Evolutionary conservation across 768 basidiomycete genomes (phyloP).

Genomic region (Boletus fagicola): DNA sequence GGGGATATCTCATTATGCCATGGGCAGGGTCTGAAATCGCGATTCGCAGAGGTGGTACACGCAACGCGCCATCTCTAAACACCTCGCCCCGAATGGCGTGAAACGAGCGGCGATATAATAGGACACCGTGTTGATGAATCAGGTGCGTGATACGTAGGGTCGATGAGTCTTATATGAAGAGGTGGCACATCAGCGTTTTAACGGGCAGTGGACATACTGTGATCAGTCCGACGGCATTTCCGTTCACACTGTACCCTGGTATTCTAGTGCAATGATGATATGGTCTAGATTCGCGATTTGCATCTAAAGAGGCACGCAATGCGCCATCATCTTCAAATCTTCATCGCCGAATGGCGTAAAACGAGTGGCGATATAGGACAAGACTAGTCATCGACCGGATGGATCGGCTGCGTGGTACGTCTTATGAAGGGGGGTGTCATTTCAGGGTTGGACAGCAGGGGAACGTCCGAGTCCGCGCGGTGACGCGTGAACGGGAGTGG

Average conservation of each 20-base stretch:
- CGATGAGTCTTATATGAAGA: background rate
- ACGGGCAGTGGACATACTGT: background rate
- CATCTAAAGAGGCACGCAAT: background rate
- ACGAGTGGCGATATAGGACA: background rate
- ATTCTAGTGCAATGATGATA: background rate
- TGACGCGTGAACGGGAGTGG: background rate
- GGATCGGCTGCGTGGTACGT: background rate
- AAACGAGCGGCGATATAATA: background rate
- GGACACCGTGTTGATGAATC: background rate
- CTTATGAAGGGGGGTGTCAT: constrained; percentile 1
- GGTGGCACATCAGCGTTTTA: background rate
- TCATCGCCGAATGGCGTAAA: background rate
- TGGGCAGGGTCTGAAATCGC: background rate
- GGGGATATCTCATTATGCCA: background rate
- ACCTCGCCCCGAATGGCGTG: background rate
- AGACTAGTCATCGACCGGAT: background rate
- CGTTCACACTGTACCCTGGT: background rate
- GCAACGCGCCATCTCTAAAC: background rate
- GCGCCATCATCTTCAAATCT: background rate
- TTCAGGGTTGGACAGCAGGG: background rate
- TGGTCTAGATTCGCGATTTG: background rate
- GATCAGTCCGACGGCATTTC: background rate
- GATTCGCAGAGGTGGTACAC: background rate
- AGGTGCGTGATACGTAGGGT: background rate
- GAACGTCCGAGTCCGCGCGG: background rate